Percentiles rank a stretch among this genome's conserved stretches.
Evolutionary conservation across 2,329 filamentous ascomycete genomes (phyloP).

Genomic region (Fusarium longipes): DNA sequence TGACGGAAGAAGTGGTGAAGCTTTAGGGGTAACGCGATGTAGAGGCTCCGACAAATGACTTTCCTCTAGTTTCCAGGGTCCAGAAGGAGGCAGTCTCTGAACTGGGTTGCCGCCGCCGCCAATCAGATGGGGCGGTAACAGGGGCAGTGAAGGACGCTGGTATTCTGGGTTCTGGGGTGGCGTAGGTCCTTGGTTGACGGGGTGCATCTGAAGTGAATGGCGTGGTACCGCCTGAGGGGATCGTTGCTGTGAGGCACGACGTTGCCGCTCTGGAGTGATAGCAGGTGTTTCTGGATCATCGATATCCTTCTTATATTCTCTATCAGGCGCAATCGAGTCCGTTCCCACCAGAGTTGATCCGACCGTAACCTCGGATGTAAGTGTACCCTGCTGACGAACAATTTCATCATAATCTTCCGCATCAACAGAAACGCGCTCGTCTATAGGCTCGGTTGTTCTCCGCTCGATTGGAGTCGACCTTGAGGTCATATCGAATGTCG

Average conservation of each 20-base stretch:
- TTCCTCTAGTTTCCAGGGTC: conserved; percentile 65
- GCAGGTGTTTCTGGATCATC: conserved; percentile 9
- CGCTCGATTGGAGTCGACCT: conserved; percentile 49
- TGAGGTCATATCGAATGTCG: conserved; percentile 62
- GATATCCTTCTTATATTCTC: conserved; percentile 32
- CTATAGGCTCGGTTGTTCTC: conserved; percentile 51
- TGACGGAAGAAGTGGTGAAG: conserved; percentile 55
- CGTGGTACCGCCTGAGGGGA: conserved; percentile 19
- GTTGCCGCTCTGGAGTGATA: conserved; percentile 12
- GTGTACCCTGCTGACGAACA: conserved; percentile 33
- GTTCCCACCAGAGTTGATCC: conserved; percentile 38
- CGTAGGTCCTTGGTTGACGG: conserved; percentile 21
- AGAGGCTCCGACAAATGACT: conserved; percentile 65
- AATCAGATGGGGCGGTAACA: conserved; percentile 41
- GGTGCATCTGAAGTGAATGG: conserved; percentile 38
- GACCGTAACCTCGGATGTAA: conserved; percentile 37
- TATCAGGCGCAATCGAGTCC: conserved; percentile 29
- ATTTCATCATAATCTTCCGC: conserved; percentile 45
- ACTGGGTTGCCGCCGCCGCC: conserved; percentile 51
- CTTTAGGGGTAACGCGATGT: conserved; percentile 42
- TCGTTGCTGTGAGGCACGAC: conserved; percentile 17
- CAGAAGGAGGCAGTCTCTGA: conserved; percentile 56
- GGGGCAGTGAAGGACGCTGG: conserved; percentile 34
- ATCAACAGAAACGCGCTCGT: conserved; percentile 49
- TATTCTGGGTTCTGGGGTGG: conserved; percentile 22